phyloP scores from a whole-genome alignment of 371 early-diverging fungal genomes.

The Cokeromyces recurvatus region DNA sequence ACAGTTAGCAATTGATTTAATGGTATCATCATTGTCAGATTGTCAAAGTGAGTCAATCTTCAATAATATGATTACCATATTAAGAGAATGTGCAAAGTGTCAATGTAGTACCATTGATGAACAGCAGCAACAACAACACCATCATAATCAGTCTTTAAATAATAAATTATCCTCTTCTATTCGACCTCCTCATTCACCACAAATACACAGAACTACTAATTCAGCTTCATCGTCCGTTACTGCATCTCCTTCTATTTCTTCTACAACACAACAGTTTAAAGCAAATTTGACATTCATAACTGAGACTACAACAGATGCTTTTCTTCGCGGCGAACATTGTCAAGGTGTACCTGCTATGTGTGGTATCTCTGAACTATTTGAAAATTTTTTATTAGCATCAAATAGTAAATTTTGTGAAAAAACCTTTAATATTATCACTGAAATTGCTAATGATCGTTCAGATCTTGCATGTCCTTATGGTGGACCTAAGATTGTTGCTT shows the following conservation, averaged over 20 bases:
- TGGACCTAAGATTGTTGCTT: slow-evolving; percentile 48
- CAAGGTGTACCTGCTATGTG: slow-evolving; percentile 29
- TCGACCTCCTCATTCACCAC: not conserved
- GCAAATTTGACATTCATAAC: not conserved
- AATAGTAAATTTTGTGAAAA: slow-evolving; percentile 35
- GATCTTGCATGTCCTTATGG: slow-evolving; percentile 40
- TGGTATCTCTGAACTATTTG: slow-evolving; percentile 36
- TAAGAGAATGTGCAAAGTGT: slow-evolving; percentile 42
- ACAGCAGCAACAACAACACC: not conserved
- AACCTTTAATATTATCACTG: slow-evolving; percentile 46
- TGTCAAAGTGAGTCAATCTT: slow-evolving; percentile 37
- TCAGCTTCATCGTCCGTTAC: too few species aligned
- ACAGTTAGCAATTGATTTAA: slow-evolving; percentile 42
- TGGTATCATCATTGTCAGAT: slow-evolving; percentile 38
- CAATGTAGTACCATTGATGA: slow-evolving; percentile 20
- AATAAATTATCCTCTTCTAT: not conserved
- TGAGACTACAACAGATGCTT: not conserved
- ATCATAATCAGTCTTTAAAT: not conserved
- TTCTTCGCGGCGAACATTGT: slow-evolving; percentile 5
- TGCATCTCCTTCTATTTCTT: too few species aligned
- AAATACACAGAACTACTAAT: too few species aligned
- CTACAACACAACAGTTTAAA: not conserved
- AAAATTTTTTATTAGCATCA: slow-evolving; percentile 24
- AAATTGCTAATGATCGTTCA: slow-evolving; percentile 36
- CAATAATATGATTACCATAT: slow-evolving; percentile 33